A percentile compares a stretch with the other conserved stretches of the same genome.
Conservation (phyloP, 192 early-diverging fungal species). For the Backusella westeae region DNA sequence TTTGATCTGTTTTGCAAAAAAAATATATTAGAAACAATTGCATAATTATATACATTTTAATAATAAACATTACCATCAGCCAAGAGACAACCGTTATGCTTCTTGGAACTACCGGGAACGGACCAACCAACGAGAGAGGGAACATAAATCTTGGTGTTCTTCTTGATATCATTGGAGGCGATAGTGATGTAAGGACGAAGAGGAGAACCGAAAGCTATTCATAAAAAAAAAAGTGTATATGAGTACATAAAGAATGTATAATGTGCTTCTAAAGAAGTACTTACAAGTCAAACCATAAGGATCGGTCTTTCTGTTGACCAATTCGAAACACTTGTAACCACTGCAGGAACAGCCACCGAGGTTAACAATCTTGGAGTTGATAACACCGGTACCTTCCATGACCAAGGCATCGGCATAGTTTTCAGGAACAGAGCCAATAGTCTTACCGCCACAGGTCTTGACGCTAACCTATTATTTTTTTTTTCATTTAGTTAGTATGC, state of each 20-base stretch:
- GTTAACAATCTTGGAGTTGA: constrained; percentile 30
- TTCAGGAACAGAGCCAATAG: constrained; percentile 30
- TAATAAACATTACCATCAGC: constrained; percentile 24
- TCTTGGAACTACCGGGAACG: constrained; percentile 27
- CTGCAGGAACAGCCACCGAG: constrained; percentile 36
- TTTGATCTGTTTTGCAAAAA: constrained; percentile 21
- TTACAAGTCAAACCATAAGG: constrained; percentile 36
- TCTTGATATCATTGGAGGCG: constrained; percentile 37
- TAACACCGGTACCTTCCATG: constrained; percentile 41
- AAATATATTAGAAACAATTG: neutral
- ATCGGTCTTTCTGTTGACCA: constrained; percentile 24
- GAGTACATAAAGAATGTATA: neutral
- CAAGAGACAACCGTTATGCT: constrained; percentile 39
- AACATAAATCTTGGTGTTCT: constrained; percentile 38
- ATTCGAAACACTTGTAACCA: constrained; percentile 36
- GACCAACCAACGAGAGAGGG: constrained; percentile 35
- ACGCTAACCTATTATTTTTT: constrained; percentile 22
- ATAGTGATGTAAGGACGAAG: constrained; percentile 36
- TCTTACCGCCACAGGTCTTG: constrained; percentile 35
- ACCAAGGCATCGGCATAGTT: constrained; percentile 36
- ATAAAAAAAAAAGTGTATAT: neutral
- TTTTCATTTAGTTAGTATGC: neutral
- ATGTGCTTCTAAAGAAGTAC: neutral
- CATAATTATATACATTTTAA: neutral
- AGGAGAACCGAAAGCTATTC: constrained; percentile 24